A percentile compares a stretch with the other conserved stretches of the same genome.
phyloP scores from a whole-genome alignment of 2,329 filamentous ascomycete species.

The Penicillium polonicum region DNA sequence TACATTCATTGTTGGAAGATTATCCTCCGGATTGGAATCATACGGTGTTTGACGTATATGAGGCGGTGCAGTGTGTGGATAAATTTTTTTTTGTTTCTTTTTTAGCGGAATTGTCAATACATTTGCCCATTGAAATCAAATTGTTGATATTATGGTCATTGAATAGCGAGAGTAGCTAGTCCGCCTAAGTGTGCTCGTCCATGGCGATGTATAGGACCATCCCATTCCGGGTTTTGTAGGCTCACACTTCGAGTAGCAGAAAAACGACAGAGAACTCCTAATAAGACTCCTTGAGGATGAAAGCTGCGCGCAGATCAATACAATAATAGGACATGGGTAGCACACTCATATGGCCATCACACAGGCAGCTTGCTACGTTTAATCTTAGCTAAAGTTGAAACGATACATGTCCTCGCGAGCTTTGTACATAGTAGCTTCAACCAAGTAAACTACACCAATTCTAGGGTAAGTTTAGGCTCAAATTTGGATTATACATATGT shows the following conservation, averaged over 20 bases:
- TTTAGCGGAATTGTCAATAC: conserved; percentile 29
- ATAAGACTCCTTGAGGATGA: not conserved
- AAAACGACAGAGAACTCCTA: not conserved
- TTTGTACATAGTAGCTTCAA: too few relatives aligned
- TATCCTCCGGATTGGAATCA: conserved; percentile 7
- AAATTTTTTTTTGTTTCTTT: conserved; percentile 22
- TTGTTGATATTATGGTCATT: not conserved
- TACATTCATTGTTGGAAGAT: conserved; percentile 2
- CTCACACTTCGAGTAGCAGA: not conserved
- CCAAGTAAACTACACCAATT: too few relatives aligned
- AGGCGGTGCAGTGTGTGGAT: conserved; percentile 21
- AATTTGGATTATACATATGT: too few relatives aligned
- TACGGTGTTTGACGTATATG: conserved; percentile 16
- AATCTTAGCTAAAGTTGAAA: too few relatives aligned
- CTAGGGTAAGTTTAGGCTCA: too few relatives aligned
- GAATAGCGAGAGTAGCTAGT: not conserved
- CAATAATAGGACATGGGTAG: too few relatives aligned
- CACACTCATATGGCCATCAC: too few relatives aligned
- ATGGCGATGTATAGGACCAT: not conserved
- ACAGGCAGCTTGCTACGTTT: too few relatives aligned
- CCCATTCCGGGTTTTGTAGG: not conserved
- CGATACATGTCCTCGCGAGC: too few relatives aligned
- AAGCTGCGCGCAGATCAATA: too few relatives aligned
- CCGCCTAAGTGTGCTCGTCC: not conserved
- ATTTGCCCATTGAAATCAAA: conserved; percentile 18